Evolutionary conservation across 192 early-diverging fungal genomes (phyloP).

Genomic region (Coemansia aciculifera): DNA sequence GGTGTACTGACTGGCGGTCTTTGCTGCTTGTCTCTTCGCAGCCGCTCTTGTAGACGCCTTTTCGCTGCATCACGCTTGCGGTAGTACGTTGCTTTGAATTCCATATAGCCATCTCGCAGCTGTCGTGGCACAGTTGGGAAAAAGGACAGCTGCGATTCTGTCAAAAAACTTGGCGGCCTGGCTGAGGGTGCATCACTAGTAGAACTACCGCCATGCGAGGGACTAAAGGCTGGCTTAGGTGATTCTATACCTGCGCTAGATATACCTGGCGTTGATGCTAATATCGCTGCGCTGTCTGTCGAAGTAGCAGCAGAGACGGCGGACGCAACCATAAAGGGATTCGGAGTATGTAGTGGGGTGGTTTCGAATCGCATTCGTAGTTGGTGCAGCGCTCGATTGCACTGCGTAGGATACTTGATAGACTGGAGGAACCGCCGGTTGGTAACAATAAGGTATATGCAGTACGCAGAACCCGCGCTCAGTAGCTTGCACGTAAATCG

Average conservation of each 20-base stretch:
- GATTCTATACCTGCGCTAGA: background rate
- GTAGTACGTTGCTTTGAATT: slow-evolving; percentile 54
- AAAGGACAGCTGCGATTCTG: slow-evolving; percentile 53
- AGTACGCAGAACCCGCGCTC: slow-evolving; percentile 54
- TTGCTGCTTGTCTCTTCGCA: slow-evolving; percentile 31
- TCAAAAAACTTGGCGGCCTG: slow-evolving; percentile 15
- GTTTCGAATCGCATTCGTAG: slow-evolving; percentile 54
- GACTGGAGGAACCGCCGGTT: slow-evolving; percentile 53
- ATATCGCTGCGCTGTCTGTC: background rate
- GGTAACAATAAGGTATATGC: slow-evolving; percentile 53
- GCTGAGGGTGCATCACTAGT: background rate
- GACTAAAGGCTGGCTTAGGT: background rate
- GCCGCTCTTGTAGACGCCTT: slow-evolving; percentile 46
- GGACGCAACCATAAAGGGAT: slow-evolving; percentile 12
- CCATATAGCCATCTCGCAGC: slow-evolving; percentile 50
- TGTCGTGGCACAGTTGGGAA: slow-evolving; percentile 55
- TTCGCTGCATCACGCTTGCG: slow-evolving; percentile 53
- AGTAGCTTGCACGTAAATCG: slow-evolving; percentile 51
- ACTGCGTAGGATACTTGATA: slow-evolving; percentile 51
- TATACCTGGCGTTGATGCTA: background rate
- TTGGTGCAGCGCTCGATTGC: slow-evolving; percentile 56
- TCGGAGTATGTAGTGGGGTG: slow-evolving; percentile 29
- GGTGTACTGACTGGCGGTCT: slow-evolving; percentile 26
- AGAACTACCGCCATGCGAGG: background rate
- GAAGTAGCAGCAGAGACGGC: slow-evolving; percentile 13